Conservation (phyloP, 139 green algal species). For the Edaphochlamys debaryana region DNA sequence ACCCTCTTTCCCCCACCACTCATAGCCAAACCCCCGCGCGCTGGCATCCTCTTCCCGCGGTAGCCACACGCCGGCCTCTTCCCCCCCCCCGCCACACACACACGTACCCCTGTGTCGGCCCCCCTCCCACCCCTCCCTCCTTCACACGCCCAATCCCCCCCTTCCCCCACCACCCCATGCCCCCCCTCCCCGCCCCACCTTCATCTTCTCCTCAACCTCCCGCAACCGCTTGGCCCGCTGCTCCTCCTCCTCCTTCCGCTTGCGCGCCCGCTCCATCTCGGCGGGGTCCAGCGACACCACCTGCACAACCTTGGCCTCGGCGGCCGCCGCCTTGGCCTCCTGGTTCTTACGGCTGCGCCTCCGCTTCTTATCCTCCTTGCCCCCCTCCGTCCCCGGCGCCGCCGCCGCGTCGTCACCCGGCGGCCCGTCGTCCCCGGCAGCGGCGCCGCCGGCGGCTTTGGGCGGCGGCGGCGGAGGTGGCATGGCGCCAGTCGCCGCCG, state of each 20-base stretch:
- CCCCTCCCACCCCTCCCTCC: neutral
- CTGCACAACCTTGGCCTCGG: slow-evolving; percentile 69
- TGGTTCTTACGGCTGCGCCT: too few species aligned
- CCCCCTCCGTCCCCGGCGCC: neutral
- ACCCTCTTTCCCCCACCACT: neutral
- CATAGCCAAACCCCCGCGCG: neutral
- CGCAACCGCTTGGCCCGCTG: slow-evolving; percentile 25
- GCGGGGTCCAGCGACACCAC: slow-evolving; percentile 42
- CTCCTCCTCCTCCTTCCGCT: slow-evolving; percentile 35
- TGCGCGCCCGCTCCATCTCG: slow-evolving; percentile 29
- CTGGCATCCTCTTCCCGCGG: neutral
- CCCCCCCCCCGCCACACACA: too few species aligned
- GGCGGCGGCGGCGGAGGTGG: neutral
- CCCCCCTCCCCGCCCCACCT: neutral
- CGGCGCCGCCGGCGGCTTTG: neutral
- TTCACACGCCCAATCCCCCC: neutral
- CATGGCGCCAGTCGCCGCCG: too few species aligned
- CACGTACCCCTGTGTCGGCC: neutral
- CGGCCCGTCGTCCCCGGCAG: neutral
- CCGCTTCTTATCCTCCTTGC: too few species aligned
- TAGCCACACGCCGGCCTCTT: neutral
- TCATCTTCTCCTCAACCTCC: slow-evolving; percentile 37
- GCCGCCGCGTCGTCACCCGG: slow-evolving; percentile 16
- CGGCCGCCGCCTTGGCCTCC: slow-evolving; percentile 46
- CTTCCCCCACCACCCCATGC: neutral